Percentiles rank a stretch among this genome's conserved stretches.
Conservation (phyloP, 495 filamentous ascomycete genomes). For the Aspergillus baeticus region DNA sequence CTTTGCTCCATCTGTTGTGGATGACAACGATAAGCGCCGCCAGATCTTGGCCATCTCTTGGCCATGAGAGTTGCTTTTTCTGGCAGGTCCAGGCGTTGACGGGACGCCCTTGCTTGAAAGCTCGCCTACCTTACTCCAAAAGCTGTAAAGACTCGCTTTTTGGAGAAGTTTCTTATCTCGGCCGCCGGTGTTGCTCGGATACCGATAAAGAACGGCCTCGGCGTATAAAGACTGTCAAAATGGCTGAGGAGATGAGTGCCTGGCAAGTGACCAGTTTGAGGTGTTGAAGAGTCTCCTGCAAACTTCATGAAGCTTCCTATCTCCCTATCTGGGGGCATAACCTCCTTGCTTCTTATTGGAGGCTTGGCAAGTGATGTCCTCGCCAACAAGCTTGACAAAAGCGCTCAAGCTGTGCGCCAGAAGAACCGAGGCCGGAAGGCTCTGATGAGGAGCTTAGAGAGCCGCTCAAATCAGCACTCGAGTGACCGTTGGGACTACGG, state of each 20-base stretch:
- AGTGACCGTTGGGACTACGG: neutral
- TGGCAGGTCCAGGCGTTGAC: conserved; percentile 9
- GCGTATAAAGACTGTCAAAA: conserved; percentile 3
- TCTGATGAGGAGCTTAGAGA: conserved; percentile 10
- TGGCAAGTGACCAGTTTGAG: neutral
- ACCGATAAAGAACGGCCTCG: neutral
- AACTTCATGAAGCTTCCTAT: conserved; percentile 15
- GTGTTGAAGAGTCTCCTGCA: neutral
- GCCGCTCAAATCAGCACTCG: conserved; percentile 10
- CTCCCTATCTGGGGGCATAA: conserved; percentile 7
- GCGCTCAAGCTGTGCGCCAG: conserved; percentile 3
- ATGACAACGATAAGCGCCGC: neutral
- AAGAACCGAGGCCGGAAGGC: conserved; percentile 8
- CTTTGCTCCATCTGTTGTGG: neutral
- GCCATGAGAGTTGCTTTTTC: conserved; percentile 7
- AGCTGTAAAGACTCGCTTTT: neutral
- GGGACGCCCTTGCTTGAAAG: neutral
- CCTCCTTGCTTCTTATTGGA: conserved; percentile 14
- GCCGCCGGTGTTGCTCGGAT: neutral
- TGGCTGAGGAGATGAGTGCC: neutral
- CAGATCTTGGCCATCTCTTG: neutral
- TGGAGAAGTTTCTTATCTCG: neutral
- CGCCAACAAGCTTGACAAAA: conserved; percentile 10
- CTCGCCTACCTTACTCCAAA: neutral
- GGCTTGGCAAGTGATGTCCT: conserved; percentile 13